A percentile compares a stretch with the other conserved stretches of the same genome.
These are phyloP conservation scores for Aquilaria agallochum DNA, from an alignment of 441 rosid genomes.

Conservation along the genomic window DNA sequence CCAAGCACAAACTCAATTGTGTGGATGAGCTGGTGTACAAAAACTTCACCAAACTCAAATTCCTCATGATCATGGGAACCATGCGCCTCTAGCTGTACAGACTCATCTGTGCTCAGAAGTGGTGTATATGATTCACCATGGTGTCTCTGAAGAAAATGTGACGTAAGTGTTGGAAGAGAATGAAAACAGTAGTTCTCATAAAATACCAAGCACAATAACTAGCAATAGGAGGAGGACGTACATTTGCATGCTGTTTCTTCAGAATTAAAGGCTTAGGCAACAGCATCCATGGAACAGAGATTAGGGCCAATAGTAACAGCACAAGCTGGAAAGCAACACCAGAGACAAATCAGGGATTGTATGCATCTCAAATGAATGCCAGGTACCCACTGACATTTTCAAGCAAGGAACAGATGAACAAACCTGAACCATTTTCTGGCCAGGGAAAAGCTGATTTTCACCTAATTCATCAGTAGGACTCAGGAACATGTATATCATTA, in stretches of 20 bases:
- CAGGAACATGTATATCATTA: constrained; percentile 46
- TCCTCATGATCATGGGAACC: constrained; percentile 27
- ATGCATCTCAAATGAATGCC: no score
- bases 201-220: neutral
- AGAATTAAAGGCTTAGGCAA: constrained; percentile 44
- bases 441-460: constrained; percentile 38
- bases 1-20: constrained; percentile 48
- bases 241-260: constrained; percentile 40
- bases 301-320: constrained; percentile 29
- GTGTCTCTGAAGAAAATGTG: constrained; percentile 25
- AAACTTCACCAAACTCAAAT: constrained; percentile 42
- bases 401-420: neutral
- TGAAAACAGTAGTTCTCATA: no score
- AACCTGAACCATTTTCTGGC: constrained; percentile 44
- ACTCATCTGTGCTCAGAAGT: constrained; percentile 21
- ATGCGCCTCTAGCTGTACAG: constrained; percentile 21
- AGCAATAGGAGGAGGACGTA: constrained; percentile 12
- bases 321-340: constrained; percentile 20
- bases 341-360: no score
- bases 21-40: constrained; percentile 49
- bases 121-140: constrained; percentile 30
- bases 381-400: no score
- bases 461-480: constrained; percentile 37
- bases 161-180: no score
- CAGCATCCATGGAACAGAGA: constrained; percentile 45